phyloP scores from a whole-genome alignment of 345 rosid genomes.

The Balakata baccata region DNA sequence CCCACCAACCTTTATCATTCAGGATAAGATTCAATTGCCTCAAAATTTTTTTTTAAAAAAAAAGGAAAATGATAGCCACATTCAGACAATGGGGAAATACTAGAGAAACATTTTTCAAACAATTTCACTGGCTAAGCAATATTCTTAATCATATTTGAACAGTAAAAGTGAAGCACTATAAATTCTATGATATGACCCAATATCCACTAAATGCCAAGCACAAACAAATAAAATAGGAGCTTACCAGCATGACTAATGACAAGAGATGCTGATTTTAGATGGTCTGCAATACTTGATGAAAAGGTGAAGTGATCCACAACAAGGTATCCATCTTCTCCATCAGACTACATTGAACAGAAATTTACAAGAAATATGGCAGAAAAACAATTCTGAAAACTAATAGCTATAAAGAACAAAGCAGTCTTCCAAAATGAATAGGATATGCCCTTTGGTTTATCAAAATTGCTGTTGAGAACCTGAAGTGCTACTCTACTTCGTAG shows the following conservation, averaged over 20 bases:
- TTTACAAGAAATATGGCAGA: not conserved
- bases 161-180: not conserved
- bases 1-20: too few species aligned
- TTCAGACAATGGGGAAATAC: too few species aligned
- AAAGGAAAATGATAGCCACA: conserved; percentile 44
- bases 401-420: not conserved
- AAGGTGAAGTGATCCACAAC: conserved; percentile 84
- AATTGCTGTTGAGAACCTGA: not conserved
- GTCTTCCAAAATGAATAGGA: not conserved
- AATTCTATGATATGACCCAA: not conserved
- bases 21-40: too few species aligned
- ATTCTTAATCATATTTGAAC: not conserved
- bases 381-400: not conserved
- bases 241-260: conserved; percentile 90
- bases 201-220: conserved; percentile 42
- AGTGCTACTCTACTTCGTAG: not conserved
- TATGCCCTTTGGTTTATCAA: not conserved
- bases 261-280: conserved; percentile 80
- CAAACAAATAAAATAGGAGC: not conserved
- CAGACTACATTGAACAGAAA: conserved; percentile 13
- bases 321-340: conserved; percentile 58
- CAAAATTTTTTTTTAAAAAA: not conserved
- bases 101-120: not conserved
- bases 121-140: not conserved
- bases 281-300: conserved; percentile 77